Evolutionary conservation across 176 grass and related monocot genomes (phyloP), one percentile per base, ranked within the genome.

Genomic region (Hordeum vulgare): DNA sequence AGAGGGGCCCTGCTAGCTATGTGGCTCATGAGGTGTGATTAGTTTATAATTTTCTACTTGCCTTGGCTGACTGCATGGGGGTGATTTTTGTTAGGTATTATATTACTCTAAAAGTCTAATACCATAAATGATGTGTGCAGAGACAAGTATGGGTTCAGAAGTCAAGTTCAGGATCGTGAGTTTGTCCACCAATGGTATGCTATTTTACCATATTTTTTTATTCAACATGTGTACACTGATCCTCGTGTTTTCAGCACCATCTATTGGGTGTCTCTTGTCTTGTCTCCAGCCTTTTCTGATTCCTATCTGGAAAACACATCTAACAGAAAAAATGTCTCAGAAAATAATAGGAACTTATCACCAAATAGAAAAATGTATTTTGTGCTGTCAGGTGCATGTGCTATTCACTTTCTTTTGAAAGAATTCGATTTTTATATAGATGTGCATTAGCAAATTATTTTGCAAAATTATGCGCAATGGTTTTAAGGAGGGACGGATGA

Each of bases 121-220:
- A 62, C 27, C 24, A 56, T 79, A 37, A 63, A 86, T 75, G 33
- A 12, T 26, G 25, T 88, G 2, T 86, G 89, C 91, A 99, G 97
- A 90, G 88, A 85, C 97, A 99, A 90, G 91, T 99, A 53, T 99
- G 97, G 97, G 93, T 99, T 94, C 97, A 99, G 85, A 99, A 99
- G 86, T 89, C 97, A 72, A 92, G 97, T 66, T 92, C 89, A 8
- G 93, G 85, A 2, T 90, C 97, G 4, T 99, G 77, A 99, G 66
- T 84, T 85, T 82, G 51, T 39, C n/a, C 64, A 61, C 80, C 51
- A 66, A 87, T 26, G 74, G 93, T 99, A 88, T 58, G 36, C 15
- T 21, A 56, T 56, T 20, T 56, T 56, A 21, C 21, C 47, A 51
- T 85, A 76, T 63, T 44, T 69, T 66, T 24, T 36, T 76, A 51